Base-by-base conservation (phyloP, 352 stramenopile genomes). In the Peronospora farinosa region DNA sequence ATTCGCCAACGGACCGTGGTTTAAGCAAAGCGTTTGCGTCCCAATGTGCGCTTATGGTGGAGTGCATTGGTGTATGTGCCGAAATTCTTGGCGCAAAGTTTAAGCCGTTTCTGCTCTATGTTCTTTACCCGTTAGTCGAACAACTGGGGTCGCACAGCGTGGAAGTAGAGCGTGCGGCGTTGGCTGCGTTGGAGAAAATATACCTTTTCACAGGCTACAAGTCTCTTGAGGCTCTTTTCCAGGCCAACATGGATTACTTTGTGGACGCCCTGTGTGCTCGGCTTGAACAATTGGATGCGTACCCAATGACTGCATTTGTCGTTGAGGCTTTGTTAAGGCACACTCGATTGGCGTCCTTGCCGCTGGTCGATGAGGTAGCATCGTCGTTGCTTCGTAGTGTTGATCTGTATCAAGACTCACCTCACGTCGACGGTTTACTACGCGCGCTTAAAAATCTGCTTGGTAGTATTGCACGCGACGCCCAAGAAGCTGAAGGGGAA, bases 191-290 rank as follows among this genome's bases (percentile, higher is more conserved):
- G 11, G 55, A 75, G 16, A 88, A 80, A 28, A 56, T 94, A 15
- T 78, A 76, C 30, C 84, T 71, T 38, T 69, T 74, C 25, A 79
- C 72, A 15, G 72, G 64, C 12, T 79, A 86, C 23, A 51, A 51
- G 7, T 80, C 71, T 6, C 51, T 89, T 32, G 75, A 87, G 37
- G 62, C 57, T 15, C 66, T 92, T 35, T 85, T 92, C 17, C 69
- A 86, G 41, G 57, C 58, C 44, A 94, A 92, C 42, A 92, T 92
- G 78, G 84, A 94, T 57, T 94, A 94, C 52, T 89, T 94, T 49
- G 76, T 92, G 15, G 84, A 94, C 57, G 66, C 81, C 1, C 58
- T 94, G 41, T 87, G 75, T 39, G 63, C 65, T 28, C 78, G 81
- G 10, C 72, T 94, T 11, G 67, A 82, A 31, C 72, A 88, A 38